Conservation (phyloP, 768 basidiomycete species). For the Boletus rubroflammeus region DNA sequence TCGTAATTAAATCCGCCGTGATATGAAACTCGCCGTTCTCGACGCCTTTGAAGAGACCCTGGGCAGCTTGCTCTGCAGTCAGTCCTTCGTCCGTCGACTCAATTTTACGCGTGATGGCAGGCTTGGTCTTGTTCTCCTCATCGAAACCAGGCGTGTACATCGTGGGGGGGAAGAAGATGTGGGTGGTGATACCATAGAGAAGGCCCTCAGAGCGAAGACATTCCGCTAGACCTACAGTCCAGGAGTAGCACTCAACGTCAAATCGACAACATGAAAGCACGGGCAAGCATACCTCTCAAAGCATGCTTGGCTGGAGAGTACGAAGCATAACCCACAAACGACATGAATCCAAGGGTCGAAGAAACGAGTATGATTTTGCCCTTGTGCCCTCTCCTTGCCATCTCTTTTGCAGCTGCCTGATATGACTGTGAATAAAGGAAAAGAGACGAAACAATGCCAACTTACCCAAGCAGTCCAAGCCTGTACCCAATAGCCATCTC, state of each 20-base stretch:
- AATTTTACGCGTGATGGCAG: constrained; percentile 67
- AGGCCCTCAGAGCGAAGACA: constrained; percentile 74
- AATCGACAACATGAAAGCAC: neutral
- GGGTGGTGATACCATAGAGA: constrained; percentile 73
- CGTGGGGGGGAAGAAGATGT: constrained; percentile 79
- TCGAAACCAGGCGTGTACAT: constrained; percentile 77
- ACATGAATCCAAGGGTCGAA: constrained; percentile 71
- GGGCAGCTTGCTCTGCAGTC: constrained; percentile 62
- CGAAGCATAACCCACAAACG: constrained; percentile 71
- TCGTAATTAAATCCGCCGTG: constrained; percentile 63
- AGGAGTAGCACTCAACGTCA: neutral
- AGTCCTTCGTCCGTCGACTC: constrained; percentile 68
- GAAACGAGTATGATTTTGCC: constrained; percentile 76
- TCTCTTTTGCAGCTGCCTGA: constrained; percentile 65
- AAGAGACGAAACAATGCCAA: neutral
- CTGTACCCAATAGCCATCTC: constrained; percentile 31
- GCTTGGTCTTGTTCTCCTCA: constrained; percentile 75
- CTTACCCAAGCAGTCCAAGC: constrained; percentile 51
- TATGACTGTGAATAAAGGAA: neutral
- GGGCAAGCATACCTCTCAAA: constrained; percentile 55
- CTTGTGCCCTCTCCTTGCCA: constrained; percentile 52
- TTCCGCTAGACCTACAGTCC: constrained; percentile 68
- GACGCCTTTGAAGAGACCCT: constrained; percentile 62
- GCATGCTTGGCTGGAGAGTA: constrained; percentile 88
- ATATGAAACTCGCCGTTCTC: constrained; percentile 71